These are phyloP conservation scores for Nannochloris sp. DNA, from an alignment of 139 green algal genomes.

Conservation along the genomic window DNA sequence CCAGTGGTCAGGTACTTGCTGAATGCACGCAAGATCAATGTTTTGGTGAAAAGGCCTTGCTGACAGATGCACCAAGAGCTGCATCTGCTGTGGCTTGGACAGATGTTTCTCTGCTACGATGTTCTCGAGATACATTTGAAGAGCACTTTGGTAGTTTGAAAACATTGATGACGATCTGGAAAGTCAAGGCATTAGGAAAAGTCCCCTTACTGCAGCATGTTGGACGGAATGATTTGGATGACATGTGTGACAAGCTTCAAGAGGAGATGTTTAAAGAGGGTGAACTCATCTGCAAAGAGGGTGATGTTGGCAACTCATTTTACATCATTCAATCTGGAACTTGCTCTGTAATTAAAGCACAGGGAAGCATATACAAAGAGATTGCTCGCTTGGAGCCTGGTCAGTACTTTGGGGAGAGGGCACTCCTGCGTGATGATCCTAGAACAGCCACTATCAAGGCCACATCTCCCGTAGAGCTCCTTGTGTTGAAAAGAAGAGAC, in stretches of 20 bases:
- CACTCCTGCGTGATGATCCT: constrained; percentile 62
- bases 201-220: constrained; percentile 69
- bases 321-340: constrained; percentile 78
- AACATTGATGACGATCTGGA: constrained; percentile 74
- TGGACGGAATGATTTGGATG: constrained; percentile 62
- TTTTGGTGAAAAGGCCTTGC: constrained; percentile 86
- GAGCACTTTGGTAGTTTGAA: constrained; percentile 51
- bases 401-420: constrained; percentile 84
- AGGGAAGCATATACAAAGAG: too few species aligned
- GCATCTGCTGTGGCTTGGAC: constrained; percentile 33
- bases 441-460: constrained; percentile 75
- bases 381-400: constrained; percentile 15
- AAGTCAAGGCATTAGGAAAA: constrained; percentile 70
- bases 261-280: constrained; percentile 11
- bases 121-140: constrained; percentile 62
- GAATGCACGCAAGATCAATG: constrained; percentile 60
- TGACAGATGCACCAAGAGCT: constrained; percentile 47
- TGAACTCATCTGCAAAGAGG: constrained; percentile 45
- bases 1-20: constrained; percentile 38
- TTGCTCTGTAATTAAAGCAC: constrained; percentile 45
- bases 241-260: constrained; percentile 55
- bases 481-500: constrained; percentile 45
- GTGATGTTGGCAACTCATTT: constrained; percentile 62
- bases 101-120: constrained; percentile 37
- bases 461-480: constrained; percentile 37